phyloP scores from a whole-genome alignment of 2,329 filamentous ascomycete genomes.

The Herpotrichia juniperi region DNA sequence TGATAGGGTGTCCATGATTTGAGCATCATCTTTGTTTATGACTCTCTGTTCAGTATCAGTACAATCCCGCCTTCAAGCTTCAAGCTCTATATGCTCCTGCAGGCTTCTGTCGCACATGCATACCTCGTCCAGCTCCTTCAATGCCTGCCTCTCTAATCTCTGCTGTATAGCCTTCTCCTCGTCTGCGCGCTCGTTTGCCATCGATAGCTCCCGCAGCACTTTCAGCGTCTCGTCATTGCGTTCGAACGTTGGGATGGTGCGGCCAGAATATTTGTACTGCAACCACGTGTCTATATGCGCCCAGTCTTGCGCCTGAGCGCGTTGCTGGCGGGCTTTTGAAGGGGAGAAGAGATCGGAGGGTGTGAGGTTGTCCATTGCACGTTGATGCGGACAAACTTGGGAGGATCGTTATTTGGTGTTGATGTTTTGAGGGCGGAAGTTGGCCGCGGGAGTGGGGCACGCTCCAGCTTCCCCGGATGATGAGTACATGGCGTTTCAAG shows the following conservation, averaged over 20 bases:
- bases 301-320: constrained; percentile 89
- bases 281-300: constrained; percentile 87
- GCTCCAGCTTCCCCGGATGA: constrained; percentile 19
- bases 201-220: constrained; percentile 73
- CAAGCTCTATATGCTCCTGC: not conserved
- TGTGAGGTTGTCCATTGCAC: constrained; percentile 42
- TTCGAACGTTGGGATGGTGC: constrained; percentile 76
- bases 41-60: constrained; percentile 19
- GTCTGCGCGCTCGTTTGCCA: constrained; percentile 78
- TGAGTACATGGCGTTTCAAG: not conserved
- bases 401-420: not conserved
- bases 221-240: constrained; percentile 84
- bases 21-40: constrained; percentile 24
- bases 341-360: constrained; percentile 62
- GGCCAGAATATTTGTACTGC: constrained; percentile 66
- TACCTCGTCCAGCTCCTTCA: constrained; percentile 58
- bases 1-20: constrained; percentile 30
- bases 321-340: constrained; percentile 73
- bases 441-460: not conserved
- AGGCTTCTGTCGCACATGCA: constrained; percentile 17
- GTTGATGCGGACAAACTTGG: not conserved
- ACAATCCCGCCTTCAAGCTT: not conserved
- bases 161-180: constrained; percentile 68
- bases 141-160: constrained; percentile 64
- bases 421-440: not conserved